Evolutionary conservation across 1,284 basidiomycete species (phyloP), one percentile per base, ranked within the genome.

Genomic region (Ustilago tritici): DNA sequence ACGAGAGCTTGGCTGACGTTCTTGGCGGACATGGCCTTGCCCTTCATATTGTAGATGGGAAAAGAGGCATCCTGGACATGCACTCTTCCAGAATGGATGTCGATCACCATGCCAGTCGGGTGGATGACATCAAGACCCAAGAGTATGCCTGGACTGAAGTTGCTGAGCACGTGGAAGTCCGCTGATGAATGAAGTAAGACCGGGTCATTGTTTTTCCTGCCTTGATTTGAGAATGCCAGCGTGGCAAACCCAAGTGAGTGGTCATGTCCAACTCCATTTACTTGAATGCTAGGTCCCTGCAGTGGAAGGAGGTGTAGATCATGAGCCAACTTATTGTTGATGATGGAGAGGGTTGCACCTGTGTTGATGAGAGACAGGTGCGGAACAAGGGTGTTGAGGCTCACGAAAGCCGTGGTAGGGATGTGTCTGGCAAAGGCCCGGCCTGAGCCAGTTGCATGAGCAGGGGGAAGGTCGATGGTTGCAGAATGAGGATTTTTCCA

Each of bases 41-140:
- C 53, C 9, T 5, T 12, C 10, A 2, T 54, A 14, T 54, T 8
- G 8, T 15, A 54, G 34, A 54, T 28, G 31, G 53, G 53, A 28
- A 38, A 54, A 10, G 35, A 54, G 32, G 14, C 34, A 12, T 54
- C 32, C 15, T 17, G 12, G 15, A 54, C 53, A 2, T 15, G n/a
- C 1, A 9, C 53, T 54, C 53, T 11, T 1, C 53, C 53, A 35
- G 53, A 9, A 10, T 4, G 4, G 34, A 54, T 34, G n/a, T 54
- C 35, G 0, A 54, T 54, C 9, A 54, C 34, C 32, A 54, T 54
- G 14, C 53, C 34, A 2, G 32, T n/a, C 4, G 34, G 0, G 19
- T 32, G 50, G 50, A 52, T 31, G 19, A 52, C 50, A 28, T 52
- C 50, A 28, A 36, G 53, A 3, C 53, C 53, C 9, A 54, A 36